Evolutionary conservation across 495 filamentous ascomycete species (phyloP), one percentile per base, ranked within the genome.

Genomic region (Penicillium canescens): DNA sequence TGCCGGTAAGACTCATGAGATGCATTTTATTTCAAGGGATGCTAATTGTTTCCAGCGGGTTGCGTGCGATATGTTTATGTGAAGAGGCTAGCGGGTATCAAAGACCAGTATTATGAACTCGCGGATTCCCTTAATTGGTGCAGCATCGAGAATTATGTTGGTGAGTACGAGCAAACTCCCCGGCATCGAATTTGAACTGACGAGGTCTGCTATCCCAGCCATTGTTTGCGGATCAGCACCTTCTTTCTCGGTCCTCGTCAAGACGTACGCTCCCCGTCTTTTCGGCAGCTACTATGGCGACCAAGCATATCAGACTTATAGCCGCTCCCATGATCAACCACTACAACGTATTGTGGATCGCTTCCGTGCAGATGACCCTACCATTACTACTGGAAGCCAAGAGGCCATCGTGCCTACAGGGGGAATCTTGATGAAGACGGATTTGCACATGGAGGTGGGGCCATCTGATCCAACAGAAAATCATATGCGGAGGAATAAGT

Each of bases 111-210:
- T 37, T 59, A 59, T 46, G 31, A 39, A 18, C 50, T 59, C 11
- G 56, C 56, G 4, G 56, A 53, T 46, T 53, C 56, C 5, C 50
- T 59, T n/a, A 59, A 59, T 23, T 59, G 56, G 56, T 59, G 56
- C 50, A 43, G 38, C 18, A 54, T 59, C 13, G 56, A 54, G 31
- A 28, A 26, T 12, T 59, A 54, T 41, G 50, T 59, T 38, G 56
- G 56, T 54, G 38, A 36, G 50, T 58, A 18, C 18, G 18, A 18
- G 18, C 18, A 18, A 18, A 18, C 18, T 18, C 18, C 18, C 18
- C 18, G 18, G 18, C 18, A 18, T 18, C 18, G 18, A 18, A 18
- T 18, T 1, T 18, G 18, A 18, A 18, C 18, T 38, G 8, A 38
- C 36, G 6, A 14, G 16, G 12, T 4, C 33, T 6, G 5, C 16